A percentile compares a stretch with the other conserved stretches of the same genome.
These are phyloP conservation scores for Lactarius hengduanensis DNA, from an alignment of 768 basidiomycete species.

Conservation along the genomic window DNA sequence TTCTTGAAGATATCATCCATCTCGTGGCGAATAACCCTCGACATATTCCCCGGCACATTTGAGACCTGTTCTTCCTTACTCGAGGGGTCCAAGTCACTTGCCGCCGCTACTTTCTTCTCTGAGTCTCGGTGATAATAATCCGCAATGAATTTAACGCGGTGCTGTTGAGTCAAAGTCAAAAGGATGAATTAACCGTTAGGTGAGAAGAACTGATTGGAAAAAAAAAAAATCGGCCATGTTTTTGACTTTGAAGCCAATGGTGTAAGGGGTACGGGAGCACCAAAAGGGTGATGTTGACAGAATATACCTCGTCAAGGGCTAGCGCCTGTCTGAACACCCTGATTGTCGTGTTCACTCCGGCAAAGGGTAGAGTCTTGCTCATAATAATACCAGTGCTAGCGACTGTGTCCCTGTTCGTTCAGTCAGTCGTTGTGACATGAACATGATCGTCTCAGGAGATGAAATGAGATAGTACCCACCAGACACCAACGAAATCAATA, in stretches of 20 bases:
- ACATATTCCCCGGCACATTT: background rate
- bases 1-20: background rate
- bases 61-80: background rate
- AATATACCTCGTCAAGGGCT: slow-evolving; percentile 68
- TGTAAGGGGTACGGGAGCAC: background rate
- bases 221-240: background rate
- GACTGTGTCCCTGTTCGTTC: slow-evolving; percentile 65
- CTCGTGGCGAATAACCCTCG: background rate
- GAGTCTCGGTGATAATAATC: slow-evolving; percentile 56
- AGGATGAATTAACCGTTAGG: too few species aligned
- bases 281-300: background rate
- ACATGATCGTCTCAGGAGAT: too few species aligned
- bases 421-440: too few species aligned
- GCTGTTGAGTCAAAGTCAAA: slow-evolving; percentile 38
- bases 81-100: background rate
- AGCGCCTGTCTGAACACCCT: slow-evolving; percentile 76
- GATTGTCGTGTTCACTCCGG: slow-evolving; percentile 58
- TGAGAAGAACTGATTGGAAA: background rate
- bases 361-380: slow-evolving; percentile 63
- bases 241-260: background rate
- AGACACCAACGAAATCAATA: slow-evolving; percentile 80
- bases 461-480: slow-evolving; percentile 43
- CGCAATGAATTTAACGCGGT: slow-evolving; percentile 62
- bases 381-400: slow-evolving; percentile 68
- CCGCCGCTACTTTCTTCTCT: slow-evolving; percentile 6